A percentile compares a stretch with the other conserved stretches of the same genome.
Conservation (phyloP, 768 basidiomycete species). For the Saitozyma sp. region DNA sequence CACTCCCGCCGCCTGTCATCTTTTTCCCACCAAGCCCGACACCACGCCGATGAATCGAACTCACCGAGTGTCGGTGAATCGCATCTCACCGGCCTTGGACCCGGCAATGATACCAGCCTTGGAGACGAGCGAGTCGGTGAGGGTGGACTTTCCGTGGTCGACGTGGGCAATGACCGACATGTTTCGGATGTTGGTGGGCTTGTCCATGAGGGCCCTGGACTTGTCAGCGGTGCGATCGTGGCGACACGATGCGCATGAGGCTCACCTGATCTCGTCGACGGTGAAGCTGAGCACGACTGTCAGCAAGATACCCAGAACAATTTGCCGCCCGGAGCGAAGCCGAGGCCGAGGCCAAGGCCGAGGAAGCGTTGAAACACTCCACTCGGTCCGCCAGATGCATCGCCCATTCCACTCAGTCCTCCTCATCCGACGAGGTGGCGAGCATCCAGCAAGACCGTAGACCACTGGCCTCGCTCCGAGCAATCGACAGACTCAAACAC, state of each 20-base stretch:
- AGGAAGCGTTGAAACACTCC: neutral
- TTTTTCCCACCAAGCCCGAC: no score
- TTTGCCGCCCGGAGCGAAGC: neutral
- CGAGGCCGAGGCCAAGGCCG: neutral
- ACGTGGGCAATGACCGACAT: conserved; percentile 64
- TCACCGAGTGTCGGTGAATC: conserved; percentile 88
- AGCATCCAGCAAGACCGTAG: neutral
- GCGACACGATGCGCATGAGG: neutral
- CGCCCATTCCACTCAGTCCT: neutral
- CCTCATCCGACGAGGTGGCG: neutral
- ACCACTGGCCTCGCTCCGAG: neutral
- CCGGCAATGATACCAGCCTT: conserved; percentile 99
- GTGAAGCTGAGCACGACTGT: conserved; percentile 42
- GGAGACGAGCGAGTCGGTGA: conserved; percentile 97
- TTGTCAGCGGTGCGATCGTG: neutral
- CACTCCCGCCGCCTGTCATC: no score
- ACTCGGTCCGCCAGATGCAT: neutral
- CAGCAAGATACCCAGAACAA: neutral
- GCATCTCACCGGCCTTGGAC: conserved; percentile 91
- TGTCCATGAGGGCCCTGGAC: conserved; percentile 23
- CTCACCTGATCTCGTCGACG: conserved; percentile 51
- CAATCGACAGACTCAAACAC: conserved; percentile 13
- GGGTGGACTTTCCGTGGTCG: conserved; percentile 99
- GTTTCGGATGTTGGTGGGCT: conserved; percentile 54
- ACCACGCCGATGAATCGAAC: conserved; percentile 5